Percentiles rank a stretch among this genome's conserved stretches.
Conservation (phyloP, 768 basidiomycete species). For the Russula olivacea region DNA sequence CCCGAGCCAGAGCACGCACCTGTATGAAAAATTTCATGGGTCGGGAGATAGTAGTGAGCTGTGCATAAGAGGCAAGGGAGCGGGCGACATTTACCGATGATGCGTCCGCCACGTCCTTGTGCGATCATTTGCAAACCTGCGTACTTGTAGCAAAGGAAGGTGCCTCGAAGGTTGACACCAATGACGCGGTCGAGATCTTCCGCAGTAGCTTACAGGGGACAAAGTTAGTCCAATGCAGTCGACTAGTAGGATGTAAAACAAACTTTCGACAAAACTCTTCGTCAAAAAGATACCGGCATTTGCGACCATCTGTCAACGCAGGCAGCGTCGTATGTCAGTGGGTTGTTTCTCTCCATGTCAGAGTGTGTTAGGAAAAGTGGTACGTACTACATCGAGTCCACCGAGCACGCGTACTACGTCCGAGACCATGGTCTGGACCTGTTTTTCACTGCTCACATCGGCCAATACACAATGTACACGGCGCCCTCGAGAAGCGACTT, state of each 20-base stretch:
- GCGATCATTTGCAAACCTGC: conserved; percentile 28
- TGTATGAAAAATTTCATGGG: not conserved
- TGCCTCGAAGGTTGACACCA: conserved; percentile 24
- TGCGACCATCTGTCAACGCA: conserved; percentile 26
- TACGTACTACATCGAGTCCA: conserved; percentile 32
- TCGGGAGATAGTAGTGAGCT: not conserved
- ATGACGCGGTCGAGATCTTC: conserved; percentile 26
- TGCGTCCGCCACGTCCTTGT: conserved; percentile 28
- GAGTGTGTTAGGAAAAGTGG: not conserved
- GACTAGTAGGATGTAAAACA: not conserved
- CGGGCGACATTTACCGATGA: conserved; percentile 22
- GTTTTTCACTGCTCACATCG: conserved; percentile 22
- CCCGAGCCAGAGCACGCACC: conserved; percentile 18
- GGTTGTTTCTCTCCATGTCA: not conserved
- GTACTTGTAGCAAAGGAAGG: conserved; percentile 27
- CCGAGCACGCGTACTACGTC: conserved; percentile 27
- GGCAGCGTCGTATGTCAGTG: not conserved
- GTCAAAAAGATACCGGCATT: conserved; percentile 27
- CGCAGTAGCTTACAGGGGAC: conserved; percentile 13
- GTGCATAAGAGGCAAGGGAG: not conserved
- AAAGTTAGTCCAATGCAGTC: not conserved
- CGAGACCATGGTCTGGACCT: conserved; percentile 28
- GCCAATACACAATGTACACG: conserved; percentile 24
- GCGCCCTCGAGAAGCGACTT: conserved; percentile 22
- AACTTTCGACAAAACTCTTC: conserved; percentile 24